Evolutionary conservation across 257 asterid species (phyloP), one percentile per base, ranked within the genome.

Genomic region (Scutellaria barbata): DNA sequence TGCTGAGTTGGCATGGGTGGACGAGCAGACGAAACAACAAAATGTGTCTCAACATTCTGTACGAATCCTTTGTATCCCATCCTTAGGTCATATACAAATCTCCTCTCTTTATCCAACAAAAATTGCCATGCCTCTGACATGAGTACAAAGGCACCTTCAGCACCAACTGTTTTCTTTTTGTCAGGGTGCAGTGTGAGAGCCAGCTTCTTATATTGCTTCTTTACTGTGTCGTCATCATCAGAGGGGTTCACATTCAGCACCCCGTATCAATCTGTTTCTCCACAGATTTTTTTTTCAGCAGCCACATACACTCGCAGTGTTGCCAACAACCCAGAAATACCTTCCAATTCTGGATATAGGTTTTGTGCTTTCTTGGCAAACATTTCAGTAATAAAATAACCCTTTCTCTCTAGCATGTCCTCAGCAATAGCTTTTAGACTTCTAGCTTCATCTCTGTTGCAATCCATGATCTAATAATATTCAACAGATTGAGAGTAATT

Each of bases 241-340:
- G 68, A 63, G 10, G 68, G 68, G 18, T 8, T 43, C 54, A 63
- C 68, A 1, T 53, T 39, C 18, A 63, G 41, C 8, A 63, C 68
- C 20, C 40, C 40, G 2, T 63, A 41, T 54, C 54, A 42, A 46
- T 63, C 53, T 1, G 17, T 43, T 42, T 42, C 68, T 17, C 54
- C 68, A 6, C 54, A 17, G 41, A 63, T 63, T 46, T 63, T 63
- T n/a, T 42, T 18, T 17, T 63, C 54, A 41, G 54, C 40, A 42
- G 18, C 10, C 5, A 43, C 18, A 5, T 9, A 42, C 41, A 63
- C 68, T 18, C 20, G 54, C 12, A 63, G 40, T 11, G 9, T 63
- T 3, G 39, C 20, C 53, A 63, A 42, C 37, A 63, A 8, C 45
- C 43, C 40, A 22, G 53, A 42, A 42, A 63, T 11, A 25, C 68